phyloP scores from a whole-genome alignment of 257 asterid genomes.

The Penstemon barbatus region DNA sequence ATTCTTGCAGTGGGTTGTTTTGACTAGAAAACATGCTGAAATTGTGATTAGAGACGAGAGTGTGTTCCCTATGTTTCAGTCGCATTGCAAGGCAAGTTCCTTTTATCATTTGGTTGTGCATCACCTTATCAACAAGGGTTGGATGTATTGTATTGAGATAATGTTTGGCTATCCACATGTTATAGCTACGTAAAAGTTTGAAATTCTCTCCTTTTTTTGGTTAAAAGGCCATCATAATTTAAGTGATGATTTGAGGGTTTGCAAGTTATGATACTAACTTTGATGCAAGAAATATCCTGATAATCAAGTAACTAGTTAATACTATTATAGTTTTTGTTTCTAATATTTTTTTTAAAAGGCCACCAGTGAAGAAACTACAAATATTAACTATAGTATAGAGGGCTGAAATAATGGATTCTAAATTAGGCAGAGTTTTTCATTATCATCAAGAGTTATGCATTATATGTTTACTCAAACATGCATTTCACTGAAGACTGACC shows the following conservation, averaged over 20 bases:
- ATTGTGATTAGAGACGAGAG: conserved; percentile 71
- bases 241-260: conserved; percentile 10
- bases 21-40: conserved; percentile 89
- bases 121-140: conserved; percentile 11
- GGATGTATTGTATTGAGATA: neutral
- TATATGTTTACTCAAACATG: conserved; percentile 11
- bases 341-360: neutral
- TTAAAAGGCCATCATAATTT: neutral
- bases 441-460: neutral
- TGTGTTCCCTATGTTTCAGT: conserved; percentile 75
- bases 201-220: neutral
- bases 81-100: conserved; percentile 85
- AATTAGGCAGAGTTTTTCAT: neutral
- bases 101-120: conserved; percentile 17
- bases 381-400: neutral
- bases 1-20: conserved; percentile 87
- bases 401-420: conserved; percentile 2
- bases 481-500: neutral
- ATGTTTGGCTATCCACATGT: conserved; percentile 3
- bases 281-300: conserved; percentile 18
- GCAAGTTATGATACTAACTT: neutral
- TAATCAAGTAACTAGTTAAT: neutral
- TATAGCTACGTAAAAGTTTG: conserved; percentile 15
- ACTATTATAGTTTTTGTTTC: neutral
- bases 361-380: conserved; percentile 6